Evolutionary conservation across 225 moss, liverwort and hornwort genomes (phyloP), one percentile per base, ranked within the genome.

Genomic region (Marchantia paleacea): DNA sequence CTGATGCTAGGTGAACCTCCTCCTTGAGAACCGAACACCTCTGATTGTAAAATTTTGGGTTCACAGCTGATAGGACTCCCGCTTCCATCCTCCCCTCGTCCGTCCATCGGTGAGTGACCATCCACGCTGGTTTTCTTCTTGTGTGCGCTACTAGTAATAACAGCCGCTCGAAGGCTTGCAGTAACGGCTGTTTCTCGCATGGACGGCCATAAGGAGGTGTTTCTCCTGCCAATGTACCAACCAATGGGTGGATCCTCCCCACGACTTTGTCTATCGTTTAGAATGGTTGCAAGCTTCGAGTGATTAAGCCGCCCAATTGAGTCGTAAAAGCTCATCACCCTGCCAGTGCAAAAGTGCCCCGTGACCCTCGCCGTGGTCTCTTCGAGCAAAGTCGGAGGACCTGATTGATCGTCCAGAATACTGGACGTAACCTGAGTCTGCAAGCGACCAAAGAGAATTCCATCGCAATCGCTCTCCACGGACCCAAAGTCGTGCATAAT

Each of bases 121-220:
- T 79, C 79, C 13, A 9, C 51, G 52, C 78, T 70, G 10, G 65
- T 65, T 26, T 78, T 78, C 14, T 62, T 64, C 71, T 30, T 55
- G 10, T 19, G 26, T 28, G 83, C 20, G 12, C 58, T 18, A n/a
- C 64, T 63, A 55, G 26, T 53, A 13, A 52, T 14, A 20, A 70
- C 53, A 9, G 79, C 84, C 9, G 79, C 77, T 81, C 94, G 88
- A 61, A 99, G 88, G 72, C 85, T 84, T 24, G 88, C 73, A 9
- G 99, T 94, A 0, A 95, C 99, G 26, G 92, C 88, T 52, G 85
- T 74, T 81, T 99, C 99, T 75, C 99, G 86, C 99, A 99, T 99
- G 22, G 99, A 99, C 22, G 95, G 95, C 83, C 92, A 82, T 78
- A 92, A 87, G 18, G 80, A 68, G 2, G 91, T 80, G 62, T 88